Evolutionary conservation across 352 stramenopile genomes (phyloP).

Genomic region (Phytophthora ramorum): DNA sequence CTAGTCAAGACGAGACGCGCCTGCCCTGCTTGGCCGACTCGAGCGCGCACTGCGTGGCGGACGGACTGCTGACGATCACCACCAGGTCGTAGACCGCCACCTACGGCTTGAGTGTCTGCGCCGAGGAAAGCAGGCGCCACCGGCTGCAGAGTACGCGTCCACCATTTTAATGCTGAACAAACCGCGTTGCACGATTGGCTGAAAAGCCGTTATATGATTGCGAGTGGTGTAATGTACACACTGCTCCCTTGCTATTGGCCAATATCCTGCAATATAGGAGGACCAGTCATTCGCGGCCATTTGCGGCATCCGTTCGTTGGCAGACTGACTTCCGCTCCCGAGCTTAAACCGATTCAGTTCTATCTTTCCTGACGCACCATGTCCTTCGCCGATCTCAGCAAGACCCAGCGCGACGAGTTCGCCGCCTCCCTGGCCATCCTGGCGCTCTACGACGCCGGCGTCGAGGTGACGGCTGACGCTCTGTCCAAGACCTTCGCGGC

Average conservation of each 20-base stretch:
- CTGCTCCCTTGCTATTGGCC: slow-evolving; percentile 20
- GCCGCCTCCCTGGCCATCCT: slow-evolving; percentile 86
- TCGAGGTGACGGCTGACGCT: slow-evolving; percentile 84
- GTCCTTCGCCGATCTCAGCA: slow-evolving; percentile 86
- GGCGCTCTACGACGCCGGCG: slow-evolving; percentile 76
- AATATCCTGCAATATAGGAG: slow-evolving; percentile 25
- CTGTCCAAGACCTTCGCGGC: slow-evolving; percentile 75
- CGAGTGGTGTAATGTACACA: slow-evolving; percentile 17
- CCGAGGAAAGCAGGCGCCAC: slow-evolving; percentile 14
- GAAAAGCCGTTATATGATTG: slow-evolving; percentile 9
- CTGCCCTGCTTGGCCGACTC: slow-evolving; percentile 87
- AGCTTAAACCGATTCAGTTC: slow-evolving; percentile 92
- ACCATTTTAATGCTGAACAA: slow-evolving; percentile 4
- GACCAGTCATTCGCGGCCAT: slow-evolving; percentile 75
- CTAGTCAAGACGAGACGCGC: slow-evolving; percentile 36
- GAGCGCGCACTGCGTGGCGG: slow-evolving; percentile 87
- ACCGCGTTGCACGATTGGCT: slow-evolving; percentile 21
- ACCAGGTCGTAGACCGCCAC: slow-evolving; percentile 82
- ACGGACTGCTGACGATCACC: slow-evolving; percentile 87
- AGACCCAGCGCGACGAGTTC: slow-evolving; percentile 87
- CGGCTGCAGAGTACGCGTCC: slow-evolving; percentile 2
- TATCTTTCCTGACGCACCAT: slow-evolving; percentile 75
- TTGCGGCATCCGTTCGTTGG: slow-evolving; percentile 30
- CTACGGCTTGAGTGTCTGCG: slow-evolving; percentile 39
- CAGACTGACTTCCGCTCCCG: slow-evolving; percentile 79